Base-by-base conservation (phyloP, 495 filamentous ascomycete species). In the Aspergillus ellipticus region DNA sequence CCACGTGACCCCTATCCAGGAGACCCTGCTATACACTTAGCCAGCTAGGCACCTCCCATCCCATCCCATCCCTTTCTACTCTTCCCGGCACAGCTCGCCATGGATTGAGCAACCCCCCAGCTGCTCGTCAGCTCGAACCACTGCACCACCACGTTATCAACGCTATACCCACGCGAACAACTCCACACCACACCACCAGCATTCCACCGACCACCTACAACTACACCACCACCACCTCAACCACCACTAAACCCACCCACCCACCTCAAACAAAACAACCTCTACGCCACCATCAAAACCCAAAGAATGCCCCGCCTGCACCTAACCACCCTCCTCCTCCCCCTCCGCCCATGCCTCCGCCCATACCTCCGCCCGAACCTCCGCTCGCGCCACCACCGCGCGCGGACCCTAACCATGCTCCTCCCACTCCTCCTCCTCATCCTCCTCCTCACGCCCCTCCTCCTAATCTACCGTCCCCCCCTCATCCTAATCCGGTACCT, bases 381-480 rank as follows among this genome's bases (percentile, higher is more conserved):
- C 24, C 24, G 49, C 52, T 80, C 17, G 26, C 76, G 53, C 50
- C 62, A 49, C 37, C 58, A 56, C 49, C 62, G 79, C 47, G 57
- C 84, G n/a, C 60, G 74, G 11, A 41, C 85, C 16, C 52, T 85
- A 4, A 19, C 77, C 48, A 81, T 89, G 59, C 58, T 85, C 50
- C 53, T 72, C 51, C 66, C 73, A 29, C 51, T 82, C 37, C 35
- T 78, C 50, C 60, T 78, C 52, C 54, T 85, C 19, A 56, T 75
- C 59, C 59, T 78, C 31, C 50, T 86, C 16, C 54, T 85, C 10
- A 3, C 77, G 41, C 85, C 88, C 10, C 71, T 92, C 61, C 81
- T 83, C 64, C 61, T 84, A 15, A 72, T 86, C 33, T 95, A 96
- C 78, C 89, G 89, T 62, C 90, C 90, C 0, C 90, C 90, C 0